Percentiles rank a stretch among this genome's conserved stretches.
Evolutionary conservation across 371 early-diverging fungal genomes (phyloP).

Genomic region (Circinella minor): DNA sequence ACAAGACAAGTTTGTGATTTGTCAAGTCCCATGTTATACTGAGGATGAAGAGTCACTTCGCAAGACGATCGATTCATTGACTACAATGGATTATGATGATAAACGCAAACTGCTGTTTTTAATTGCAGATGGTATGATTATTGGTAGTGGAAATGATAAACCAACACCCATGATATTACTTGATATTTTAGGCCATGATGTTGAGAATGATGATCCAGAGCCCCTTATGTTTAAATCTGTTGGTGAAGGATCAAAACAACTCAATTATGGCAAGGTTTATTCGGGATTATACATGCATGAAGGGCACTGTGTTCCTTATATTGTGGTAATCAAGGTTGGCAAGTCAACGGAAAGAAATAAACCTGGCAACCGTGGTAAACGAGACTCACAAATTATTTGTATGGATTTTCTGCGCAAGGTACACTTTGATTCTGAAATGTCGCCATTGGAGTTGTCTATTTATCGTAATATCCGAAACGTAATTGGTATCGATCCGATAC

Average conservation of each 20-base stretch:
- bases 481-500: constrained; percentile 81
- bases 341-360: constrained; percentile 78
- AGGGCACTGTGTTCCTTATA: constrained; percentile 76
- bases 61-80: constrained; percentile 90
- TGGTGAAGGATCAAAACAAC: constrained; percentile 83
- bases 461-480: constrained; percentile 85
- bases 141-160: constrained; percentile 76
- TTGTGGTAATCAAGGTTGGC: constrained; percentile 95
- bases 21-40: constrained; percentile 87
- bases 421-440: constrained; percentile 92
- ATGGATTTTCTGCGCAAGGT: constrained; percentile 96
- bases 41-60: constrained; percentile 87
- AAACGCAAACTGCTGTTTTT: constrained; percentile 87
- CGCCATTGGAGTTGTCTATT: constrained; percentile 91
- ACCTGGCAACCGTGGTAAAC: constrained; percentile 98
- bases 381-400: constrained; percentile 97
- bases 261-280: constrained; percentile 92
- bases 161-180: constrained; percentile 79
- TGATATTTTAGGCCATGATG: constrained; percentile 70
- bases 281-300: constrained; percentile 87
- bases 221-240: constrained; percentile 85
- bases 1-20: constrained; percentile 89
- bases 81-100: constrained; percentile 83
- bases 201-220: constrained; percentile 37
- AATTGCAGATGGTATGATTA: constrained; percentile 89